A percentile compares a stretch with the other conserved stretches of the same genome.
phyloP scores from a whole-genome alignment of 768 basidiomycete species.

The Tricholoma bakamatsutake region DNA sequence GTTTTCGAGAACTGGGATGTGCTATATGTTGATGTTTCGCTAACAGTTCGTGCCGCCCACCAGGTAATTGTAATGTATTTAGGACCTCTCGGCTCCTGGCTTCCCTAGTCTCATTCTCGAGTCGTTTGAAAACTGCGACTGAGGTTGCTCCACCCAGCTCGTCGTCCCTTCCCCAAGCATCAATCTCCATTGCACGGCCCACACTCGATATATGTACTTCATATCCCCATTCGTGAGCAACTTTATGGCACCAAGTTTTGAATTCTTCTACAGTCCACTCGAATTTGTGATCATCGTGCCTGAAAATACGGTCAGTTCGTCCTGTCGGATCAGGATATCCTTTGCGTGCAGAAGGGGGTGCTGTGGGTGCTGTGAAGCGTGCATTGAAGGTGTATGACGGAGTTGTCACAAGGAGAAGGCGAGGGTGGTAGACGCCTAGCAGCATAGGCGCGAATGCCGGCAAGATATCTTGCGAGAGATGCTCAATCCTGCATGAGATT shows the following conservation, averaged over 20 bases:
- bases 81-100: constrained; percentile 31
- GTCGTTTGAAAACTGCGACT: constrained; percentile 55
- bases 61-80: constrained; percentile 16
- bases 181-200: constrained; percentile 51
- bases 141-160: constrained; percentile 61
- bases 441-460: constrained; percentile 62
- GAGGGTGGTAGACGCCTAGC: constrained; percentile 74
- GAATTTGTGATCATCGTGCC: constrained; percentile 83
- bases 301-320: constrained; percentile 68
- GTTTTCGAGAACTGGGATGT: constrained; percentile 41
- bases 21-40: constrained; percentile 44
- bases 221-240: constrained; percentile 69
- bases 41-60: constrained; percentile 40
- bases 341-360: constrained; percentile 33
- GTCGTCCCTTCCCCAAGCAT: constrained; percentile 69
- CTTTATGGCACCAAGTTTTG: constrained; percentile 47
- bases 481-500: constrained; percentile 60
- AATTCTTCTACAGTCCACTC: constrained; percentile 86
- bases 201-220: constrained; percentile 52
- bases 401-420: constrained; percentile 71
- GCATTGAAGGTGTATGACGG: constrained; percentile 82
- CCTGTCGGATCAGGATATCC: constrained; percentile 73
- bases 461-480: constrained; percentile 56
- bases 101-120: constrained; percentile 33
- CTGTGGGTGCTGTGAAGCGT: constrained; percentile 57